These are phyloP conservation scores for Metschnikowia amazonensis DNA, from an alignment of 805 yeast species.

Conservation along the genomic window DNA sequence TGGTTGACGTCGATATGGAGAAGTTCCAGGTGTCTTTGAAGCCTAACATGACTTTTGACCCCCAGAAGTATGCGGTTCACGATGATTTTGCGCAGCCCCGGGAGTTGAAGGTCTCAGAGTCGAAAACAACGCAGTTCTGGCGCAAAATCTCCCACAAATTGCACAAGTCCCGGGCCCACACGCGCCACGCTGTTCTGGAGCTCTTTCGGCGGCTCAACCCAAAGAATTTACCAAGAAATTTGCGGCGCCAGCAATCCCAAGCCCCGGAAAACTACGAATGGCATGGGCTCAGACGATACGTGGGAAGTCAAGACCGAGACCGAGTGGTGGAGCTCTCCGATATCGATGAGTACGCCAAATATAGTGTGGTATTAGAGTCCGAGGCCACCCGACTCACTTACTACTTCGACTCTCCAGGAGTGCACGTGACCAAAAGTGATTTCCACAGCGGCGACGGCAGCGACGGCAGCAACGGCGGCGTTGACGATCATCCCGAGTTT, in stretches of 20 bases:
- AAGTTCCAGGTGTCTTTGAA: slow-evolving; percentile 58
- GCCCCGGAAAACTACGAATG: slow-evolving; percentile 40
- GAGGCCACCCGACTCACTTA: slow-evolving; percentile 52
- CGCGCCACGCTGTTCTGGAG: background rate
- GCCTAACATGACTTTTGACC: slow-evolving; percentile 65
- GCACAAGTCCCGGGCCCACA: background rate
- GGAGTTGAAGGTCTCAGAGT: background rate
- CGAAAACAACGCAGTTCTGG: background rate
- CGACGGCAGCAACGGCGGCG: background rate
- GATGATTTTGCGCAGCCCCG: background rate
- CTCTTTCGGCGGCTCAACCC: slow-evolving; percentile 1
- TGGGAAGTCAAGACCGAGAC: slow-evolving; percentile 35
- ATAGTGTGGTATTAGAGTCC: slow-evolving; percentile 64
- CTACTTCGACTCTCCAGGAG: slow-evolving; percentile 71
- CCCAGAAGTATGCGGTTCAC: slow-evolving; percentile 9
- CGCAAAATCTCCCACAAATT: background rate
- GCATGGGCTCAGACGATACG: slow-evolving; percentile 75
- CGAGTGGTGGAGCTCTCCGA: slow-evolving; percentile 36
- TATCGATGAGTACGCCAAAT: slow-evolving; percentile 72
- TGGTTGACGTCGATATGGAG: slow-evolving; percentile 42
- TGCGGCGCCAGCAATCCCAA: background rate
- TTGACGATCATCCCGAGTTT: slow-evolving; percentile 26
- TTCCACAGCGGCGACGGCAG: too few relatives aligned
- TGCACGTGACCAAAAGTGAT: slow-evolving; percentile 6
- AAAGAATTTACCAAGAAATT: background rate